These are phyloP conservation scores for Adansonia madagascariensis DNA, from an alignment of 441 rosid genomes.

Conservation along the genomic window DNA sequence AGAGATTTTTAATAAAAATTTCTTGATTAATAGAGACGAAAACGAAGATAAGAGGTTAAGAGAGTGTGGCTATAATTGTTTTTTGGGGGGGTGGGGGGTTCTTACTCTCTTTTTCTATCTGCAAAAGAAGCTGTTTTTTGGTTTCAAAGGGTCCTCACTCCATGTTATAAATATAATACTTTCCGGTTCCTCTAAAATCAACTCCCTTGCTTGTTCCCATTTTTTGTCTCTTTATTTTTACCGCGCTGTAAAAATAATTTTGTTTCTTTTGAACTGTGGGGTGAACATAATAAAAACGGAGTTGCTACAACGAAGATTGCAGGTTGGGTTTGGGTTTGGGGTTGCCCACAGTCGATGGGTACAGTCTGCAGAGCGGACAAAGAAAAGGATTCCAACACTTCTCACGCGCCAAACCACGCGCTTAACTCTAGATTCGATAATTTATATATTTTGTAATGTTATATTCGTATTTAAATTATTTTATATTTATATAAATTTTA, in stretches of 20 bases:
- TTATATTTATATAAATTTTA: too few species aligned
- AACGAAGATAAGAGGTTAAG: slow-evolving; percentile 44
- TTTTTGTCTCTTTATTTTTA: background rate
- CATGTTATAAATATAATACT: slow-evolving; percentile 35
- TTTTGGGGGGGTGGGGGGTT: slow-evolving; percentile 17
- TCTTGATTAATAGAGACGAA: background rate
- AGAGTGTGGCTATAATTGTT: slow-evolving; percentile 55
- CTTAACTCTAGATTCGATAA: background rate
- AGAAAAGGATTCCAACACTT: slow-evolving; percentile 34
- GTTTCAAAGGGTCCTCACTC: slow-evolving; percentile 29
- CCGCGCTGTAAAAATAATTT: background rate
- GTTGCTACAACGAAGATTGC: slow-evolving; percentile 15
- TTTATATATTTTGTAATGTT: too few species aligned
- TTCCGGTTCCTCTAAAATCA: slow-evolving; percentile 26
- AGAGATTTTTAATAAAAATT: slow-evolving; percentile 3
- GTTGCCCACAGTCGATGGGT: slow-evolving; percentile 17
- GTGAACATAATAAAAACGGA: slow-evolving; percentile 20
- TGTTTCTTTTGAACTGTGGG: slow-evolving; percentile 24
- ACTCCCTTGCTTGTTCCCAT: slow-evolving; percentile 2
- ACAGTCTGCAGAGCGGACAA: slow-evolving; percentile 35
- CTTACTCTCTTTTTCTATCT: slow-evolving; percentile 24
- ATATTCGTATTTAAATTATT: too few species aligned
- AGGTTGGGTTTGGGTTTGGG: slow-evolving; percentile 6
- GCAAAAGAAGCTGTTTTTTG: slow-evolving; percentile 36
- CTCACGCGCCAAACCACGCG: slow-evolving; percentile 32